Base-by-base conservation (phyloP, 2,329 filamentous ascomycete genomes). In the Hymenoscyphus scutula region DNA sequence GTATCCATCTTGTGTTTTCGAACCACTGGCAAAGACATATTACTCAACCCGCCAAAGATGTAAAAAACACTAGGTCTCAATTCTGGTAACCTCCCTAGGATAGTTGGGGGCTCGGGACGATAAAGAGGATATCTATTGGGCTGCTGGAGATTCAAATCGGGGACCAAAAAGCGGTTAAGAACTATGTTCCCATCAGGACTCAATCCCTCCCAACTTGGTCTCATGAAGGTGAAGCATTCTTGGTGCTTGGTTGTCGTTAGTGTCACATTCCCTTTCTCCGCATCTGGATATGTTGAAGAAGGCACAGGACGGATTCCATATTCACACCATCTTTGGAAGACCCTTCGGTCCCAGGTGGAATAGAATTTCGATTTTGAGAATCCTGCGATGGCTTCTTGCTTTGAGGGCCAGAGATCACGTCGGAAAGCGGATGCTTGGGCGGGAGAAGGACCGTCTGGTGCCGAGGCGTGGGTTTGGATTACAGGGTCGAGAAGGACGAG, bases 401-500 rank as follows among this genome's bases (percentile, higher is more conserved):
- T 84, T 0, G 89, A 92, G 0, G 92, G 89, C 95, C 94, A 98
- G 61, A 84, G 71, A 69, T 97, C 93, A 53, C 91, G 86, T 15
- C 94, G 87, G 66, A 82, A 81, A 10, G 89, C 84, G 37, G 91
- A 96, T 27, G 86, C 79, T 61, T 81, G 77, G 3, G 85, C 84
- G 0, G 80, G 79, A n/a, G 73, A 71, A 27, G 72, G 70, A 34
- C 73, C 73, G 23, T 71, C 17, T 71, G 71, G 29, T 70, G 75
- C 69, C 69, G 81, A 79, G 74, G 78, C 76, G 63, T 77, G 70
- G 6, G 74, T 71, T 58, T 85, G 82, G 68, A 97, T 88, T 65
- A 95, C 90, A 0, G 93, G 92, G 73, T 97, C 93, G n/a, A 97
- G 78, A 34, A 96, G 82, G 53, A 96, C 80, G 6, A 97, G 76